A percentile compares a stretch with the other conserved stretches of the same genome.
Conservation (phyloP, 371 early-diverging fungal genomes). For the Mortierella sp. region DNA sequence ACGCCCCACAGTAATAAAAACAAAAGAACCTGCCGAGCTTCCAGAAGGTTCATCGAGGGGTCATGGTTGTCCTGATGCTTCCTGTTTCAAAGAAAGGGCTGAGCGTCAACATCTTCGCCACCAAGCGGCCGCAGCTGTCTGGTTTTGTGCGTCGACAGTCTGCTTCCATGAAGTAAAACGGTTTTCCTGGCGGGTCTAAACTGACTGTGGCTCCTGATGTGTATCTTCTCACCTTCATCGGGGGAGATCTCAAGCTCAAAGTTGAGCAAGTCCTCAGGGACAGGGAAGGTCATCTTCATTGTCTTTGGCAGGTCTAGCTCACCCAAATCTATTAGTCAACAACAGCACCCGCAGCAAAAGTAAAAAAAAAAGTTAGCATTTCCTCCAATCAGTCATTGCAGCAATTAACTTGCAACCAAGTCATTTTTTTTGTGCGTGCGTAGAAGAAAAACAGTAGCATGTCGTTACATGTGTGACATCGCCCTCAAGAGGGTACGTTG, state of each 20-base stretch:
- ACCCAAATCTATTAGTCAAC: constrained; percentile 75
- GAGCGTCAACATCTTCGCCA: constrained; percentile 6
- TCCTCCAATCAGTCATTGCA: neutral
- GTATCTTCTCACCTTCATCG: constrained; percentile 82
- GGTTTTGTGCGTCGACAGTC: neutral
- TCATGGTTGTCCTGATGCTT: neutral
- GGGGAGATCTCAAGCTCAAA: constrained; percentile 90
- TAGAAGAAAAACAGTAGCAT: neutral
- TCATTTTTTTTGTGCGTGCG: neutral
- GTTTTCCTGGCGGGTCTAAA: neutral
- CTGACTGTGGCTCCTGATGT: neutral
- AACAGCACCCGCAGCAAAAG: neutral
- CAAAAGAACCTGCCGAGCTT: neutral
- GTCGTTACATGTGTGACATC: neutral
- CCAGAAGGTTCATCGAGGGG: constrained; percentile 3
- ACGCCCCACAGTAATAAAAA: neutral
- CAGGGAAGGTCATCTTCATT: constrained; percentile 84
- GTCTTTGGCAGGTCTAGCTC: constrained; percentile 90
- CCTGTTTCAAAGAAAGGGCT: constrained; percentile 1
- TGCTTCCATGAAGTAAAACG: neutral
- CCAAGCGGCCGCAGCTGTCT: neutral
- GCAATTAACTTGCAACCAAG: neutral
- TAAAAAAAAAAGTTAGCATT: neutral
- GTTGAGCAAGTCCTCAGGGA: constrained; percentile 87
- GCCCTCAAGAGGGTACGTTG: neutral